A percentile compares a stretch with the other conserved stretches of the same genome.
Conservation (phyloP, 768 basidiomycete species). For the Agaricus subrufescens region DNA sequence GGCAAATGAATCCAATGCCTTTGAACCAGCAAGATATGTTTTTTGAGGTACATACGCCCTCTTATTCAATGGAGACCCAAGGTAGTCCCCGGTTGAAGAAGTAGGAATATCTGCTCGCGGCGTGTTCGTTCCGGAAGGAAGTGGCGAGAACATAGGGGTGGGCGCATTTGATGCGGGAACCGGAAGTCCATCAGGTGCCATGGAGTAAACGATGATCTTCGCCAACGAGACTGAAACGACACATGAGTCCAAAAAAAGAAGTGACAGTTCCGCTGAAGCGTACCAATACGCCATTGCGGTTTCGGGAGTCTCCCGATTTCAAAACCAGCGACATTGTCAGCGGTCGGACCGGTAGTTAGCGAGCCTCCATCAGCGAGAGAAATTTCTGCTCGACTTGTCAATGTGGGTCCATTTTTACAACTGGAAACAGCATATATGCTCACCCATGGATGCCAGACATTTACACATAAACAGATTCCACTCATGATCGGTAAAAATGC, state of each 20-base stretch:
- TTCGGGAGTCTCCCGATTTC: slow-evolving; percentile 72
- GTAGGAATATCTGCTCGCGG: slow-evolving; percentile 37
- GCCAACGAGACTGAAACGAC: slow-evolving; percentile 63
- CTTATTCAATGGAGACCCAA: slow-evolving; percentile 54
- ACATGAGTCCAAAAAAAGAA: neutral
- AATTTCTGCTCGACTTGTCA: slow-evolving; percentile 43
- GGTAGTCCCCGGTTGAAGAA: slow-evolving; percentile 47
- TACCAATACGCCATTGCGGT: slow-evolving; percentile 69
- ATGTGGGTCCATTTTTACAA: neutral
- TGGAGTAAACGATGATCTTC: slow-evolving; percentile 84
- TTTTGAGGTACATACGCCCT: slow-evolving; percentile 34
- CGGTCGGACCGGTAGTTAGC: slow-evolving; percentile 68
- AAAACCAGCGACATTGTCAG: slow-evolving; percentile 68
- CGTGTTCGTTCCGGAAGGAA: slow-evolving; percentile 58
- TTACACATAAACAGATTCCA: slow-evolving; percentile 88
- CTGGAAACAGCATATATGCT: slow-evolving; percentile 18
- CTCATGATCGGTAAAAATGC: slow-evolving; percentile 81
- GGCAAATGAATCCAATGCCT: slow-evolving; percentile 80
- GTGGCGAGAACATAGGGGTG: slow-evolving; percentile 74
- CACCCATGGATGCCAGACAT: slow-evolving; percentile 79
- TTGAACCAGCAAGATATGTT: slow-evolving; percentile 77
- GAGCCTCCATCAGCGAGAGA: slow-evolving; percentile 71
- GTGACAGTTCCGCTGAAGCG: slow-evolving; percentile 20
- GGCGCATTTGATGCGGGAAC: slow-evolving; percentile 55
- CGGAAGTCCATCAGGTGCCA: slow-evolving; percentile 62